Base-by-base conservation (phyloP, 257 asterid species). In the Solanum clarkiae region DNA sequence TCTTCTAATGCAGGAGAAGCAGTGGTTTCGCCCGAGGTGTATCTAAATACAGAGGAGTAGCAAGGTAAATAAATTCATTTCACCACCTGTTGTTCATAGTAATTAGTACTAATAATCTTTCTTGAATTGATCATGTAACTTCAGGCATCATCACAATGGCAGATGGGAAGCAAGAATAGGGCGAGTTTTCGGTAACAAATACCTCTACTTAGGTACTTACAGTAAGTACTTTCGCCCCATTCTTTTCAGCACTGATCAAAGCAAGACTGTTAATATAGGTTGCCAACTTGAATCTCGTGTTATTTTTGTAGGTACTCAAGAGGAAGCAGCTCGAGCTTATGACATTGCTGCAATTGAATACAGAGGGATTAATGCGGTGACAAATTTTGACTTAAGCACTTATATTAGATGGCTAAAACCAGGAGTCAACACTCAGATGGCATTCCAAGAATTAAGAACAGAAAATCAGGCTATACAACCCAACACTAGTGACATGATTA, bases 151-250 rank as follows among this genome's bases (percentile, higher is more conserved):
- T 86, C 95, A 91, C 47, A 93, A 93, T 82, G 98, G 94, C 26
- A 93, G 94, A 86, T 94, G 98, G 98, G 97, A 94, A 87, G 97
- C 98, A 85, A 90, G 98, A 85, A 94, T 93, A 1, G 97, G 95
- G 32, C 89, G 93, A 56, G 92, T 93, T 75, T 94, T 91, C 8
- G 96, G 97, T 49, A 94, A 92, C 87, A 94, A 93, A 85, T 92
- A 94, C 88, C 94, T 94, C 42, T 93, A 91, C 84, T 92, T 94
- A 42, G 97, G 97, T 80, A 92, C 97, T 54, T 93, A 91, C 70
- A 88, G 97, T 91, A 84, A 87, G 90, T 84, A 53, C 83, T 79
- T 79, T 63, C 75, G n/a, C 32, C 65, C 63, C 17, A 44, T 29
- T 26, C 29, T 79, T 79, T 79, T 79, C 17, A 26, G 18, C 26